Evolutionary conservation across 1,139 yeast species (phyloP).

Genomic region (Blastobotrys illinoisensis): DNA sequence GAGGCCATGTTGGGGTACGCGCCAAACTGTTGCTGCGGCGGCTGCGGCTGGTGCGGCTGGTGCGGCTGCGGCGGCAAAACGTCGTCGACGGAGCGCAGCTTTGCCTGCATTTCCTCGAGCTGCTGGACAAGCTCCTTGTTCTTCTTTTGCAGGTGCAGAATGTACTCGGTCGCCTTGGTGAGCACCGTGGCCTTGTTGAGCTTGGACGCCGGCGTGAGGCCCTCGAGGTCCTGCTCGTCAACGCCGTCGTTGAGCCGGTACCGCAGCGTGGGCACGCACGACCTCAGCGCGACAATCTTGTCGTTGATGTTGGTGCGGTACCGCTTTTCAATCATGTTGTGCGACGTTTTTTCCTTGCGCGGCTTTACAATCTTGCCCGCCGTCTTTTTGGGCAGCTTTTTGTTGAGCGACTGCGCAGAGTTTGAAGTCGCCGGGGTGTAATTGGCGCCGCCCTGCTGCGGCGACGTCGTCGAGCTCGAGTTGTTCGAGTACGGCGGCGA

Average conservation of each 20-base stretch:
- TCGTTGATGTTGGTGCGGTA: slow-evolving; percentile 73
- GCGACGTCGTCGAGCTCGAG: not conserved
- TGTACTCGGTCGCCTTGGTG: slow-evolving; percentile 86
- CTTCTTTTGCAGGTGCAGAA: slow-evolving; percentile 70
- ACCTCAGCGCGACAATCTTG: slow-evolving; percentile 63
- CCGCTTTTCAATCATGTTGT: slow-evolving; percentile 74
- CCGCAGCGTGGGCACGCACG: slow-evolving; percentile 63
- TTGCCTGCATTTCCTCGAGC: slow-evolving; percentile 39
- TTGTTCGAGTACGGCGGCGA: not conserved
- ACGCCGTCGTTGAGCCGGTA: slow-evolving; percentile 30
- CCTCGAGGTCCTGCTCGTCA: slow-evolving; percentile 55
- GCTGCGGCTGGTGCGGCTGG: slow-evolving; percentile 2
- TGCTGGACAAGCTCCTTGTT: slow-evolving; percentile 55
- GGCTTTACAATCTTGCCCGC: slow-evolving; percentile 30
- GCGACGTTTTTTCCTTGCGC: slow-evolving; percentile 55
- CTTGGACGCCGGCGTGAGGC: slow-evolving; percentile 80
- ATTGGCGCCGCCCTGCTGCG: not conserved
- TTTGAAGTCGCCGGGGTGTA: not conserved
- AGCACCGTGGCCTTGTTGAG: slow-evolving; percentile 85
- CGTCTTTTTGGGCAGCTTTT: slow-evolving; percentile 4
- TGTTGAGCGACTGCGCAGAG: not conserved
- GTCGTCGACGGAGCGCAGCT: slow-evolving; percentile 1
- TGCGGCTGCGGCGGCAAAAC: slow-evolving; percentile 2
- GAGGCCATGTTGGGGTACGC: slow-evolving; percentile 11
- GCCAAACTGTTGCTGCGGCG: not conserved